Evolutionary conservation across 2,329 filamentous ascomycete genomes (phyloP).

Genomic region (Parasarocladium wereldwijsianum): DNA sequence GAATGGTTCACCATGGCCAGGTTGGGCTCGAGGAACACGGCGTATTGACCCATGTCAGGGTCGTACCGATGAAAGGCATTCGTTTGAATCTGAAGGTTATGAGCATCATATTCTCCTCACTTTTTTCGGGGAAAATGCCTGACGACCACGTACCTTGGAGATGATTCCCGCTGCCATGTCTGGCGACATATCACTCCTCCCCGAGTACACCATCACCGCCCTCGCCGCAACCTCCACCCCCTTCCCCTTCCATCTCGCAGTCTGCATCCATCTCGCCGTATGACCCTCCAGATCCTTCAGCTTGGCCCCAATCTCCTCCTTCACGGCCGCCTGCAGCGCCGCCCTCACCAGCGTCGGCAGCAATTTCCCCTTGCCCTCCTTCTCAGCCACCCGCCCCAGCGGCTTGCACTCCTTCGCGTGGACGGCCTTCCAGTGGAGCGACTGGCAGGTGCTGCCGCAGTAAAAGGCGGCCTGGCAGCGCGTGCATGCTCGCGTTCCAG

Average conservation of each 20-base stretch:
- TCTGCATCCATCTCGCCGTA: conserved; percentile 20
- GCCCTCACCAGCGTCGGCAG: conserved; percentile 42
- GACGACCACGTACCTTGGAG: conserved; percentile 31
- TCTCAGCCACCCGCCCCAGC: conserved; percentile 14
- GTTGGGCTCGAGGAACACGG: conserved; percentile 39
- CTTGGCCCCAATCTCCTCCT: conserved; percentile 17
- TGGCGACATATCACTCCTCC: conserved; percentile 16
- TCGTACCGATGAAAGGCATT: conserved; percentile 47
- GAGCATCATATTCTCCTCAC: neutral
- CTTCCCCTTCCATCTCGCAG: conserved; percentile 25
- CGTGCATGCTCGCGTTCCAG: conserved; percentile 26
- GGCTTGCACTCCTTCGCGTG: conserved; percentile 42
- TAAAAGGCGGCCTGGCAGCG: conserved; percentile 39
- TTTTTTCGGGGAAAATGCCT: too few species aligned
- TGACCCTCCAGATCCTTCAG: conserved; percentile 31
- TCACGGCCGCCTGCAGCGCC: conserved; percentile 34
- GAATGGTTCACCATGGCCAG: conserved; percentile 49
- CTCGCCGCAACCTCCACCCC: conserved; percentile 28
- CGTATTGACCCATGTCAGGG: conserved; percentile 33
- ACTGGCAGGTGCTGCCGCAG: conserved; percentile 39
- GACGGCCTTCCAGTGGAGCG: conserved; percentile 32
- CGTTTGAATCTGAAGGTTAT: conserved; percentile 33
- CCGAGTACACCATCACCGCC: conserved; percentile 8
- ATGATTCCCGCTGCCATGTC: conserved; percentile 28
- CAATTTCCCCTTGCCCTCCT: conserved; percentile 7